Conservation (phyloP, 2,329 filamentous ascomycete genomes). For the Xylariaceae sp. region DNA sequence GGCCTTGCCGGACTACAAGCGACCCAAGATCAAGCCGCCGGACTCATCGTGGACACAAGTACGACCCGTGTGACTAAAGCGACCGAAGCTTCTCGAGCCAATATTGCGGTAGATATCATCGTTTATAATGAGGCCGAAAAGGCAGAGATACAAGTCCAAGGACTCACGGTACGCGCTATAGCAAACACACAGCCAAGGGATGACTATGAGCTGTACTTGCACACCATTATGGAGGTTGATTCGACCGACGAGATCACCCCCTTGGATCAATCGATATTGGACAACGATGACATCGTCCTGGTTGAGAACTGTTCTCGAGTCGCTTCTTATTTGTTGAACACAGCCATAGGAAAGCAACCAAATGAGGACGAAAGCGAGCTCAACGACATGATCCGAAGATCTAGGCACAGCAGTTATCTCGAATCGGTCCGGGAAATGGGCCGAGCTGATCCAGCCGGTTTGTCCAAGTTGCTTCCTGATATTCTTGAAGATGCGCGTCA, state of each 20-base stretch:
- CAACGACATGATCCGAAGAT: constrained; percentile 30
- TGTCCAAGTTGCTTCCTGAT: constrained; percentile 25
- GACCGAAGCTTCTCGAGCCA: constrained; percentile 25
- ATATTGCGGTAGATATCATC: constrained; percentile 25
- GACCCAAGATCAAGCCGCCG: constrained; percentile 3
- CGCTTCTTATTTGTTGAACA: constrained; percentile 27
- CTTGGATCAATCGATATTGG: constrained; percentile 1
- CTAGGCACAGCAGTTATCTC: constrained; percentile 30
- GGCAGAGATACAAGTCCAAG: constrained; percentile 28
- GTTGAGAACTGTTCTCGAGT: constrained; percentile 36
- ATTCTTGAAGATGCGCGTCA: constrained; percentile 32
- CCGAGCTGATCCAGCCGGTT: constrained; percentile 10
- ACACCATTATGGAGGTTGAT: constrained; percentile 36
- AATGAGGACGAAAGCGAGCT: constrained; percentile 30
- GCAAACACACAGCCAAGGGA: constrained; percentile 25
- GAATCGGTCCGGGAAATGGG: constrained; percentile 27
- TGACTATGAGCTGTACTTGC: constrained; percentile 30
- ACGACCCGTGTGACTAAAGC: constrained; percentile 14
- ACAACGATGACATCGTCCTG: constrained; percentile 21
- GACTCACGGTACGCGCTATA: constrained; percentile 26
- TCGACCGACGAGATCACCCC: constrained; percentile 37
- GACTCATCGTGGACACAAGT: constrained; percentile 30
- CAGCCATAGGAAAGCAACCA: constrained; percentile 4
- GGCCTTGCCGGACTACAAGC: constrained; percentile 31
- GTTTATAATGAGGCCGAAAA: constrained; percentile 27